Conservation (phyloP, 257 asterid genomes). For the Dorcoceras hygrometricum region DNA sequence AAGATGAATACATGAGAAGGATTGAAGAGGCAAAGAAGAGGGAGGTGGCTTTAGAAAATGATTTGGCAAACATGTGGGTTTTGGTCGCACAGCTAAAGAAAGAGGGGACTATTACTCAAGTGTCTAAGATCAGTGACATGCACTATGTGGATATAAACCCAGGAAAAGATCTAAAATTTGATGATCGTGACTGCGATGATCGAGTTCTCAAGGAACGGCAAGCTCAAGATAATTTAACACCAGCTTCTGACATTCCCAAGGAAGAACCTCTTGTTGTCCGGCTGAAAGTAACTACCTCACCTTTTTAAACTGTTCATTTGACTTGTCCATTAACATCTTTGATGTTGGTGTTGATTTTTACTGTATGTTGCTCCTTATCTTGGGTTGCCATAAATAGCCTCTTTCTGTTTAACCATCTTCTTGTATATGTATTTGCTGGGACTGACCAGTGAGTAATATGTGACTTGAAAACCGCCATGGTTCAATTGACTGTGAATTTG, state of each 20-base stretch:
- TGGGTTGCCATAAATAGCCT: constrained; percentile 1
- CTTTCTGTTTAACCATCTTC: neutral
- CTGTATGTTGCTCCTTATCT: neutral
- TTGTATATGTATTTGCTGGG: constrained; percentile 1
- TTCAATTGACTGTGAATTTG: neutral
- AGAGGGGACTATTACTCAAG: constrained; percentile 50
- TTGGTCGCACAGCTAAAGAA: constrained; percentile 92
- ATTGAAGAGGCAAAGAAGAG: constrained; percentile 83
- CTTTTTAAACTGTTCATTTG: constrained; percentile 12
- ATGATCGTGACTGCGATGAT: constrained; percentile 38
- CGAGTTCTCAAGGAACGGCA: constrained; percentile 34
- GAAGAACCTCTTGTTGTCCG: constrained; percentile 91
- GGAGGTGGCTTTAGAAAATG: constrained; percentile 89
- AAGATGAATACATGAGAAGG: constrained; percentile 76
- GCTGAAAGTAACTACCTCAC: constrained; percentile 53
- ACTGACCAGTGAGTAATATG: neutral
- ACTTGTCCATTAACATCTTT: neutral
- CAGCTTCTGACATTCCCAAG: constrained; percentile 41
- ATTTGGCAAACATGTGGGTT: constrained; percentile 99
- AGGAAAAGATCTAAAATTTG: constrained; percentile 36
- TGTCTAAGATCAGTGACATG: constrained; percentile 36
- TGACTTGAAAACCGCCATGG: neutral
- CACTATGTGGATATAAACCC: constrained; percentile 35
- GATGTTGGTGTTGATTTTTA: neutral
- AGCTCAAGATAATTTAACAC: constrained; percentile 33